Conservation (phyloP, 176 grass and related monocot species). For the Sorghum bicolor region Sorghum_bicolor_NCBIv3 NC_012870.2:52089501-52090000, state of each 20-base stretch:
- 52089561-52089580: neutral
- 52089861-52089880: conserved; percentile 8
- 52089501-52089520: neutral
- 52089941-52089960: conserved; percentile 21
- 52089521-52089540: neutral
- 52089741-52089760: conserved; percentile 1
- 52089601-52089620: neutral
- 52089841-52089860: neutral
- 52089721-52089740: neutral
- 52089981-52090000: conserved; percentile 82
- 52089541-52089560: neutral
- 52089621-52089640: neutral
- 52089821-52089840: neutral
- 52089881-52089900: neutral
- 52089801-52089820: neutral
- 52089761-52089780: neutral
- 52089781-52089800: neutral
- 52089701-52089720: neutral
- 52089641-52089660: neutral
- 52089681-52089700: neutral
- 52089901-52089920: neutral
- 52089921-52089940: neutral
- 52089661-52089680: neutral
- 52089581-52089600: neutral
- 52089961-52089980: conserved; percentile 2